Conservation (phyloP, 345 rosid species). For the Bruguiera parviflora region DNA sequence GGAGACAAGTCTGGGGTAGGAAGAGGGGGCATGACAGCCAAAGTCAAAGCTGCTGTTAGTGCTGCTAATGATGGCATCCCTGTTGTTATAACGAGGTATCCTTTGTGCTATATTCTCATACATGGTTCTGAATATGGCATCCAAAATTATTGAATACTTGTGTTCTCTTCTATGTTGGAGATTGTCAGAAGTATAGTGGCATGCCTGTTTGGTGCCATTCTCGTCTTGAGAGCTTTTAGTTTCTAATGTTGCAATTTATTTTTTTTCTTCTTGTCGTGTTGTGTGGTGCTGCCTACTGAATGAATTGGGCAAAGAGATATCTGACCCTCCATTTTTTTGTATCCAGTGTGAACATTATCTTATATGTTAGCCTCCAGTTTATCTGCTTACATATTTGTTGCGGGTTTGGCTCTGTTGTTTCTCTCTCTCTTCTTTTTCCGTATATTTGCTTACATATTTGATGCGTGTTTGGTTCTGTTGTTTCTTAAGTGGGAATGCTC, state of each 20-base stretch:
- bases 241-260: background rate
- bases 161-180: too few species aligned
- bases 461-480: background rate
- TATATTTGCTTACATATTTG: background rate
- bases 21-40: constrained; percentile 95
- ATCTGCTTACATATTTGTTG: too few species aligned
- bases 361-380: too few species aligned
- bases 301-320: too few species aligned
- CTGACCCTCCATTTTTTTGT: too few species aligned
- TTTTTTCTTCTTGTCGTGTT: background rate
- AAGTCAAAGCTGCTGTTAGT: constrained; percentile 82
- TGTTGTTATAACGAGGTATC: constrained; percentile 79
- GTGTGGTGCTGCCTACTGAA: too few species aligned
- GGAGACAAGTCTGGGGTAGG: constrained; percentile 93
- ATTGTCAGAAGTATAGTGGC: too few species aligned
- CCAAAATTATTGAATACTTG: background rate
- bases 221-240: too few species aligned
- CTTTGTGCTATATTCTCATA: background rate
- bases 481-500: constrained; percentile 53
- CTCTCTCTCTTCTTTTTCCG: background rate
- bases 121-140: too few species aligned
- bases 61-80: constrained; percentile 85
- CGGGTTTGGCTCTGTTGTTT: background rate
- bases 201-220: too few species aligned
- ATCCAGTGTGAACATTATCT: too few species aligned